Evolutionary conservation across 2,329 filamentous ascomycete genomes (phyloP), one percentile per base, ranked within the genome.

Genomic region (Ophiocordyceps polyrhachis-furcata): DNA sequence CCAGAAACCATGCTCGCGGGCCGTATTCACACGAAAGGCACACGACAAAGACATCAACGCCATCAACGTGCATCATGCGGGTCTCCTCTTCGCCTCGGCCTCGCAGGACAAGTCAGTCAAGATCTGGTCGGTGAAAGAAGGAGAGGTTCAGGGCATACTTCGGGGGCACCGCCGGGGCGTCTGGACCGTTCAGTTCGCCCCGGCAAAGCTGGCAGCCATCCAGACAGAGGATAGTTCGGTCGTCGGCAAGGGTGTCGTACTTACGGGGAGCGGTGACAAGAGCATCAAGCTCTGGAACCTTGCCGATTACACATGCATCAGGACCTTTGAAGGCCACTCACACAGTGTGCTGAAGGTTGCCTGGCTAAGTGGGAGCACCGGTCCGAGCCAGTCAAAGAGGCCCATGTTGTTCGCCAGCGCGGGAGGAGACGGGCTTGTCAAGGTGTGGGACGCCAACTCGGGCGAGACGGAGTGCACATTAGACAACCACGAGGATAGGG

Each of bases 41-140:
- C 91, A 98, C 62, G 91, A 98, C 57, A 98, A 98, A 59, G 91
- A 98, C 52, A 98, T 98, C 63, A 98, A 98, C 55, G 87, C 91
- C 2, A 74, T 98, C 43, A 86, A 93, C 50, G 71, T 91, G 12
- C 84, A 87, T 50, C 73, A 78, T 20, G 70, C 74, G 1, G 76
- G 76, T 5, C 75, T 79, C n/a, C 64, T 95, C 1, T 96, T 98
- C 56, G 93, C 89, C 3, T 95, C 91, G 1, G 89, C 91, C 28
- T 96, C 89, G 5, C 91, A 98, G 63, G 91, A 98, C 60, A 84
- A 87, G 52, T 93, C 86, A 0, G 87, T 96, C 52, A 98, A 96
- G 65, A 91, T 98, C 47, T 98, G 89, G 83, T 91, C 88, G 8
- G 72, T 81, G 7, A 81, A 88, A 51, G 84, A 91, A 58, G 88